These are phyloP conservation scores for Entamoeba invadens DNA, from an alignment of 208 protist genomes.

Conservation along the genomic window DNA sequence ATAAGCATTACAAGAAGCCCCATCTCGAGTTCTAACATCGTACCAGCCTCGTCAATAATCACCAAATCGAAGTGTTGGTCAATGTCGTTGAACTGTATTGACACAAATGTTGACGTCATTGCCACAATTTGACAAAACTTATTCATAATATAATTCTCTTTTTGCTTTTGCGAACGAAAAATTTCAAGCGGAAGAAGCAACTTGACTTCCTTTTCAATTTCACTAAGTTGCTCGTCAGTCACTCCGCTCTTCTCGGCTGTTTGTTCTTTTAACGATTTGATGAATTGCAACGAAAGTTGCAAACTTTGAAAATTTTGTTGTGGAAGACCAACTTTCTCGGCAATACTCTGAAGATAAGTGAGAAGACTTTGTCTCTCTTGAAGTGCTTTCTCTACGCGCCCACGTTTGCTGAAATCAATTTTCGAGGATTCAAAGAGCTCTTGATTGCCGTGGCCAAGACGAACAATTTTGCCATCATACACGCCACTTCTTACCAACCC, in stretches of 20 bases:
- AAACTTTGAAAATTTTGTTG: neutral
- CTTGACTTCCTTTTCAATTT: neutral
- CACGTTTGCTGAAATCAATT: neutral
- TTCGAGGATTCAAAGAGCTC: neutral
- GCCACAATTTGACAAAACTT: neutral
- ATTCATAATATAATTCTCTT: neutral
- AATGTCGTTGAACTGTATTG: neutral
- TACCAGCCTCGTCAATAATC: neutral
- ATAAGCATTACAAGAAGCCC: neutral
- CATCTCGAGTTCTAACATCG: neutral
- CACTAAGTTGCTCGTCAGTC: neutral
- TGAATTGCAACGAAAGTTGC: neutral
- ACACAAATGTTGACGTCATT: neutral
- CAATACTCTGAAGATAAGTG: neutral
- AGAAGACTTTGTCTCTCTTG: neutral
- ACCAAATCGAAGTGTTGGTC: neutral
- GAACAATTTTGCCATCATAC: neutral
- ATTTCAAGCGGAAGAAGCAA: neutral
- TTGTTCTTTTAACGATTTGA: neutral
- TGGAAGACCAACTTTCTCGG: neutral
- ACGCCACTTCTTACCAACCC: neutral
- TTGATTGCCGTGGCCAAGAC: neutral
- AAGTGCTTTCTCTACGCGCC: neutral
- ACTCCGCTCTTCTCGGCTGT: neutral
- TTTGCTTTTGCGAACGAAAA: neutral